phyloP scores from a whole-genome alignment of 257 asterid species.

The Nicotiana knightiana region DNA sequence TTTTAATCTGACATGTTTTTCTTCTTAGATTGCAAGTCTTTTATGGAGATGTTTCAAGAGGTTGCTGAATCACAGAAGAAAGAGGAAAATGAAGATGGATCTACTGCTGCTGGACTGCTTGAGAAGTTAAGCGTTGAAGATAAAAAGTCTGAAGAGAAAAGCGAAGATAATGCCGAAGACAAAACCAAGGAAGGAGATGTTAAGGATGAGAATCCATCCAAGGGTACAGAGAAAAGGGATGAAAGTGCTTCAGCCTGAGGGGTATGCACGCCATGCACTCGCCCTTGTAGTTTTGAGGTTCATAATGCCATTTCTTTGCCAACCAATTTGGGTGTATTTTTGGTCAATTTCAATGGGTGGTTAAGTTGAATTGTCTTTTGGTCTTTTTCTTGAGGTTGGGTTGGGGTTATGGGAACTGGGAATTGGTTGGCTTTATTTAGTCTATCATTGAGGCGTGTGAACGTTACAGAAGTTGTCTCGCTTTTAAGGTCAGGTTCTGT shows the following conservation, averaged over 20 bases:
- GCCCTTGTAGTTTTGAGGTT: constrained; percentile 8
- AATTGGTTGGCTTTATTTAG: not conserved
- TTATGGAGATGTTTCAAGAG: constrained; percentile 38
- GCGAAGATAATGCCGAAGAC: constrained; percentile 16
- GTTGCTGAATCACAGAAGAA: constrained; percentile 38
- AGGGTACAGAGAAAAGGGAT: constrained; percentile 17
- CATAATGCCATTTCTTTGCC: constrained; percentile 4
- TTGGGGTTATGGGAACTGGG: not conserved
- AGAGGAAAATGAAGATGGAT: constrained; percentile 31
- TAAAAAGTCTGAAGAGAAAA: constrained; percentile 10
- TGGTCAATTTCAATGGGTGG: not conserved
- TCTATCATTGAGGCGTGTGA: not conserved
- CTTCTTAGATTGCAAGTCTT: constrained; percentile 38
- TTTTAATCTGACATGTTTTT: not conserved
- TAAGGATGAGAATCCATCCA: constrained; percentile 20
- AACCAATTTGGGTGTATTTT: constrained; percentile 10
- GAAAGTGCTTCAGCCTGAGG: constrained; percentile 20
- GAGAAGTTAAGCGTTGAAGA: constrained; percentile 40
- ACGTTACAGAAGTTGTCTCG: not conserved
- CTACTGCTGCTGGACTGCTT: constrained; percentile 40
- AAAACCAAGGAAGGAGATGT: constrained; percentile 20
- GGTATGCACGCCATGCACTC: not conserved
- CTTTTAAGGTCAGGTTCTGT: not conserved
- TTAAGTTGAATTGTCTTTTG: not conserved
- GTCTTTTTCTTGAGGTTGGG: not conserved